These are phyloP conservation scores for Bassia scoparia DNA, from an alignment of 148 eudicot genomes.

Conservation along the genomic window DNA sequence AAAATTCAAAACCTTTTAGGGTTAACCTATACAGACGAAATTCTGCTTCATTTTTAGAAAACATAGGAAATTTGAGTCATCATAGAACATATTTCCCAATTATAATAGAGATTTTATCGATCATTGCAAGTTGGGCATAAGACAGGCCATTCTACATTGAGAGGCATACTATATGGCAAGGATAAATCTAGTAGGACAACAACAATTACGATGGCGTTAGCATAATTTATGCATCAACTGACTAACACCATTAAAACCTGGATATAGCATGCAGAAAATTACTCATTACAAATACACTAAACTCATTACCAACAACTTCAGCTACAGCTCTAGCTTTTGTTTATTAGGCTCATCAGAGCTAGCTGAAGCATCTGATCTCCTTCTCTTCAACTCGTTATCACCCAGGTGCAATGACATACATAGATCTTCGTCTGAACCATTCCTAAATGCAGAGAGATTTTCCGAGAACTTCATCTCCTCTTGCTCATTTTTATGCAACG, in stretches of 20 bases:
- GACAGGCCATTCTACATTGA: conserved; percentile 9
- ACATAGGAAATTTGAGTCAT: not conserved
- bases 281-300: conserved; percentile 24
- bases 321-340: conserved; percentile 14
- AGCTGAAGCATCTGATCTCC: conserved; percentile 62
- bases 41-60: not conserved
- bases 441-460: conserved; percentile 73
- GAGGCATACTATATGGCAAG: conserved; percentile 13
- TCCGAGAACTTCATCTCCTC: conserved; percentile 43
- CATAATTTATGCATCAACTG: conserved; percentile 6
- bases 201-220: conserved; percentile 18
- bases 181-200: conserved; percentile 4
- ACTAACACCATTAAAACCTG: conserved; percentile 20
- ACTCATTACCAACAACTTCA: conserved; percentile 19
- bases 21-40: not conserved
- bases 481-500: conserved; percentile 39
- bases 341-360: conserved; percentile 44
- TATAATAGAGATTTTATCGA: not conserved
- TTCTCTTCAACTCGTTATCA: conserved; percentile 85
- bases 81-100: not conserved
- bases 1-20: not conserved
- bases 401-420: conserved; percentile 77
- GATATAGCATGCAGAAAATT: conserved; percentile 11
- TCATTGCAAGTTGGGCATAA: conserved; percentile 6
- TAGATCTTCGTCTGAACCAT: conserved; percentile 64